phyloP scores from a whole-genome alignment of 208 protist species.

The Leishmania guyanensis region DNA sequence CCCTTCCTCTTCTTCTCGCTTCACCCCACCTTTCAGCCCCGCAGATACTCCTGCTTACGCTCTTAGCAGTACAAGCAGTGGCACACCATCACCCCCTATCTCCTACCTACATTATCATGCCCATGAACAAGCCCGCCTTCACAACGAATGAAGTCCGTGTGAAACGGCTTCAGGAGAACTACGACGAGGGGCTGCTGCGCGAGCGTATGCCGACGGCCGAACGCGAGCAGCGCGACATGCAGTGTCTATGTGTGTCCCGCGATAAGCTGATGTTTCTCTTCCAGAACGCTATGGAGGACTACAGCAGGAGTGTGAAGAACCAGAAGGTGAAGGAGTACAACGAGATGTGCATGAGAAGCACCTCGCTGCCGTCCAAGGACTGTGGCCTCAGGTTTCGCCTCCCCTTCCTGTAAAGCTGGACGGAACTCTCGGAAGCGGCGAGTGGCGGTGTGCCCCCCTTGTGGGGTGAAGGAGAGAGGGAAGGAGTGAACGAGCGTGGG shows the following conservation, averaged over 20 bases:
- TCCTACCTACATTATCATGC: constrained; percentile 19
- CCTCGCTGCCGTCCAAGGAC: constrained; percentile 11
- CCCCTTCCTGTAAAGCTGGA: constrained; percentile 33
- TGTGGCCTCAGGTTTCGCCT: constrained; percentile 30
- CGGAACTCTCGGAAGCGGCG: not conserved
- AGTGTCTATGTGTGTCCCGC: constrained; percentile 43
- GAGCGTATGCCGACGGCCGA: constrained; percentile 53
- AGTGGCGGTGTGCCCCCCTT: not conserved
- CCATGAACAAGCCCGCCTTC: constrained; percentile 69
- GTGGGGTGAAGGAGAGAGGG: not conserved
- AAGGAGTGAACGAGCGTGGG: not conserved
- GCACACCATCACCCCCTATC: not conserved
- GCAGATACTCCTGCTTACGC: not conserved
- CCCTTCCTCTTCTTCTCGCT: not conserved
- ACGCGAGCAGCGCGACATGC: constrained; percentile 61
- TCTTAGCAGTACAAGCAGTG: not conserved
- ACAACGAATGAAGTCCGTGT: constrained; percentile 68
- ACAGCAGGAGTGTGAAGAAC: constrained; percentile 61
- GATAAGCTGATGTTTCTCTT: constrained; percentile 77
- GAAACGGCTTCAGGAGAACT: constrained; percentile 74
- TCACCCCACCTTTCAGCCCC: not conserved
- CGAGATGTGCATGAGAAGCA: constrained; percentile 29
- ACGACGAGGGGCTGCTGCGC: constrained; percentile 69
- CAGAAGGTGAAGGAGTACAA: constrained; percentile 65
- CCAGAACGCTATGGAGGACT: constrained; percentile 77